Percentiles rank a stretch among this genome's conserved stretches.
These are phyloP conservation scores for Monosiga brevicollis DNA, from an alignment of 78 protist species.

Conservation along the genomic window DNA sequence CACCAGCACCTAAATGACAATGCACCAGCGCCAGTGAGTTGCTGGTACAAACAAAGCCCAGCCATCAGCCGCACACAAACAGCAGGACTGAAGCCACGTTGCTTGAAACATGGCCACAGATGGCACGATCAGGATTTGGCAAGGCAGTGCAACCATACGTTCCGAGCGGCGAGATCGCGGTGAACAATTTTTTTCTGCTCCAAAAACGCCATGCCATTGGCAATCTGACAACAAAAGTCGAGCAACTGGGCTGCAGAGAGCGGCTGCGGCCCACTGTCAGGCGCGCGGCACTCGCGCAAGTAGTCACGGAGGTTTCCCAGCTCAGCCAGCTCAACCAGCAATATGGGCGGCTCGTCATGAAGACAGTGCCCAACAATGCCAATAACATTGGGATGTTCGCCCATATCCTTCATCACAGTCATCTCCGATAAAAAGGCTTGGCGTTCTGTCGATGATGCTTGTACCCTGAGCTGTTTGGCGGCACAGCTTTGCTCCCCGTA, in stretches of 20 bases:
- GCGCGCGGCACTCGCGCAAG: not conserved
- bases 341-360: not conserved
- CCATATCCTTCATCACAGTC: not conserved
- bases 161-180: not conserved
- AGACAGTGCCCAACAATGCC: not conserved
- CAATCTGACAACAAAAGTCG: not conserved
- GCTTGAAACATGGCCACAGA: not conserved
- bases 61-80: no score
- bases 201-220: not conserved
- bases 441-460: not conserved
- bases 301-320: not conserved
- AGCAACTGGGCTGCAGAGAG: not conserved
- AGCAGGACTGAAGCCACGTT: not conserved
- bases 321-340: not conserved
- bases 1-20: not conserved
- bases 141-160: not conserved
- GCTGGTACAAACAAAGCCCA: not conserved
- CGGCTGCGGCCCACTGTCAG: not conserved
- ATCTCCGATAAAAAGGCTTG: not conserved
- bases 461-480: not conserved
- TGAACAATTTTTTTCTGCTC: not conserved
- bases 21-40: not conserved
- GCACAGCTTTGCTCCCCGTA: not conserved
- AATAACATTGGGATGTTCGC: not conserved
- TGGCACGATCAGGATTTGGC: not conserved